These are phyloP conservation scores for Citrullus colocynthis DNA, from an alignment of 306 rosid species.

Conservation along the genomic window DNA sequence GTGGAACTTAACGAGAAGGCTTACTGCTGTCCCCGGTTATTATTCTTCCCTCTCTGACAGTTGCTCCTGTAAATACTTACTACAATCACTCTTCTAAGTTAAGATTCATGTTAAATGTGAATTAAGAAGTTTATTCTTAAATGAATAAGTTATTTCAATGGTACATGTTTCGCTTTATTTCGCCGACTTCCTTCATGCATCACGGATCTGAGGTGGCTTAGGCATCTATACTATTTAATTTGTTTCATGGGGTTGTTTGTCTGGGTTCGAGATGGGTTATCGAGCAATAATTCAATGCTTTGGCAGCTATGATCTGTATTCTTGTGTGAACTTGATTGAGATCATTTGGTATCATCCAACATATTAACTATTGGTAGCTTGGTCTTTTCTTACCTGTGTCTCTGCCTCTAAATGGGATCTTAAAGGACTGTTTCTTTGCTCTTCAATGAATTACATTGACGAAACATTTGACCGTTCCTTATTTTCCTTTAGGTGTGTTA, in stretches of 20 bases:
- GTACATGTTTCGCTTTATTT: not conserved
- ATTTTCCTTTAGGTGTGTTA: not conserved
- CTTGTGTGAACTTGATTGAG: not conserved
- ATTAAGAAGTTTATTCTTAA: not conserved
- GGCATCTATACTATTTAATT: not conserved
- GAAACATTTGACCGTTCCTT: not conserved
- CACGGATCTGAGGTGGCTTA: not conserved
- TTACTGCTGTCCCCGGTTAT: constrained; percentile 13
- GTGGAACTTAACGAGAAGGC: constrained; percentile 35
- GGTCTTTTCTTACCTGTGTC: not conserved
- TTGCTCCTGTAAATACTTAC: constrained; percentile 67
- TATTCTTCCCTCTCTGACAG: constrained; percentile 32
- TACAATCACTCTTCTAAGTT: constrained; percentile 39
- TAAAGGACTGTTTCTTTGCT: not conserved
- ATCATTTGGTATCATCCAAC: not conserved
- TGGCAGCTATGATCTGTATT: not conserved
- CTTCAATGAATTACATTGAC: not conserved
- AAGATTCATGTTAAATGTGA: constrained; percentile 48
- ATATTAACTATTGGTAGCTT: not conserved
- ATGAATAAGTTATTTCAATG: constrained; percentile 5
- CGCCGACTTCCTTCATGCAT: not conserved
- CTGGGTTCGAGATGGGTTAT: not conserved
- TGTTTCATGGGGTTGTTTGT: not conserved
- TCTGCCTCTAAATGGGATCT: not conserved
- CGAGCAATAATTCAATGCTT: not conserved